These are phyloP conservation scores for Pyrus betulifolia DNA, from an alignment of 306 rosid genomes.

Conservation along the genomic window DNA sequence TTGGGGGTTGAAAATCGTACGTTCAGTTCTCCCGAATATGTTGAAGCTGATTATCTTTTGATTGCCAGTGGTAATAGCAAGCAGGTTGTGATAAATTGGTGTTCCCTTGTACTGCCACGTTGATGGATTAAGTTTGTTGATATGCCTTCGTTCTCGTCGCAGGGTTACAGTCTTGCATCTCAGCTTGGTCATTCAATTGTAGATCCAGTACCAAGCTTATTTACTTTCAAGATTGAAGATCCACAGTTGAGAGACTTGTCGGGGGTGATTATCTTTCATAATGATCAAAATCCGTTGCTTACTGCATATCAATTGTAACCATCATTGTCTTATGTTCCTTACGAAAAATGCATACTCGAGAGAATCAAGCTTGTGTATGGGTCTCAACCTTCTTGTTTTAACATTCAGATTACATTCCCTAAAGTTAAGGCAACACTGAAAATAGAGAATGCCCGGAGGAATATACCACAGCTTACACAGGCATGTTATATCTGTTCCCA, in stretches of 20 bases:
- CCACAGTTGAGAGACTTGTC: conserved; percentile 56
- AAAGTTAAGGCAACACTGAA: conserved; percentile 69
- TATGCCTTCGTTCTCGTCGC: conserved; percentile 20
- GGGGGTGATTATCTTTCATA: conserved; percentile 53
- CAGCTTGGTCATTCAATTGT: conserved; percentile 90
- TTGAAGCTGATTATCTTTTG: conserved; percentile 81
- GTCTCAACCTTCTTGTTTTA: background rate
- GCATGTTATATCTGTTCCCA: conserved; percentile 24
- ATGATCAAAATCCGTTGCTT: background rate
- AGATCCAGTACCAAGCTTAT: conserved; percentile 85
- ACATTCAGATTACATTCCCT: conserved; percentile 67
- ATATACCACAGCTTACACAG: conserved; percentile 77
- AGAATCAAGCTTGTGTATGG: background rate
- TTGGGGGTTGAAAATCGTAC: conserved; percentile 50
- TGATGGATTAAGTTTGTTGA: conserved; percentile 13
- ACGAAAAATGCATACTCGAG: background rate
- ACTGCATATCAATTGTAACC: background rate
- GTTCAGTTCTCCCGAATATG: conserved; percentile 26
- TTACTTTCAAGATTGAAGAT: conserved; percentile 83
- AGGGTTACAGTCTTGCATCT: conserved; percentile 84
- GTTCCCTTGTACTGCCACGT: conserved; percentile 20
- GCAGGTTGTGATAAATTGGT: conserved; percentile 54
- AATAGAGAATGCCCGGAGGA: conserved; percentile 48
- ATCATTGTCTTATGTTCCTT: conserved; percentile 12
- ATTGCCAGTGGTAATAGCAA: conserved; percentile 78